These are phyloP conservation scores for Phytomonas serpens DNA, from an alignment of 208 protist species.

Conservation along the genomic window DNA sequence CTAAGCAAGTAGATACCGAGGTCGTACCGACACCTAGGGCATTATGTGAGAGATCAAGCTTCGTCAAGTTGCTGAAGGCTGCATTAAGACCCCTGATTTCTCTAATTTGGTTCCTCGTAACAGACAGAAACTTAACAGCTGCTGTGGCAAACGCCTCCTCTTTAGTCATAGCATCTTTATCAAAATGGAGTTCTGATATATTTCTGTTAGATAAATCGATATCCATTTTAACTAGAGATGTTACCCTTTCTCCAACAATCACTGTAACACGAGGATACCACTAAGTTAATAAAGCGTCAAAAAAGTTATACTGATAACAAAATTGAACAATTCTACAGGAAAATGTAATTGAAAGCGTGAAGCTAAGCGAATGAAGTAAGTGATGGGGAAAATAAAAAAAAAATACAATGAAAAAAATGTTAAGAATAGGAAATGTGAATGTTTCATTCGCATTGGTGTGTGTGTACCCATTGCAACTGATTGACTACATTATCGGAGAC, in stretches of 20 bases:
- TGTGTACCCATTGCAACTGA: background rate
- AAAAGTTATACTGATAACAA: conserved; percentile 5
- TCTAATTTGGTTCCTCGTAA: conserved; percentile 49
- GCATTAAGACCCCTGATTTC: conserved; percentile 38
- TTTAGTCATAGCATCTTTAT: conserved; percentile 16
- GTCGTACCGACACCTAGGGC: conserved; percentile 31
- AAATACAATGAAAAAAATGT: background rate
- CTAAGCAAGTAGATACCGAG: background rate
- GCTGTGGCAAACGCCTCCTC: conserved; percentile 54
- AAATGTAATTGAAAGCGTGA: background rate
- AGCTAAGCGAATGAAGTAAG: background rate
- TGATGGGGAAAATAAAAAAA: conserved; percentile 13
- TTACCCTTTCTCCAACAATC: background rate
- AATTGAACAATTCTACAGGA: background rate
- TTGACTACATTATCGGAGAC: background rate
- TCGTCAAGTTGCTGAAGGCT: conserved; percentile 46
- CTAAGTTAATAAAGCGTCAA: conserved; percentile 1
- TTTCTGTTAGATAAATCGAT: conserved; percentile 56
- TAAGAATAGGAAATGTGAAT: conserved; percentile 3
- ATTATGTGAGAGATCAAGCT: conserved; percentile 66
- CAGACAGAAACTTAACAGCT: conserved; percentile 24
- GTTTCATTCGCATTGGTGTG: background rate
- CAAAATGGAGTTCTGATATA: conserved; percentile 67
- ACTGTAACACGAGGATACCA: background rate
- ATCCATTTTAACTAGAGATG: conserved; percentile 33